phyloP scores from a whole-genome alignment of 78 protist species.

The Guillardia theta region DNA sequence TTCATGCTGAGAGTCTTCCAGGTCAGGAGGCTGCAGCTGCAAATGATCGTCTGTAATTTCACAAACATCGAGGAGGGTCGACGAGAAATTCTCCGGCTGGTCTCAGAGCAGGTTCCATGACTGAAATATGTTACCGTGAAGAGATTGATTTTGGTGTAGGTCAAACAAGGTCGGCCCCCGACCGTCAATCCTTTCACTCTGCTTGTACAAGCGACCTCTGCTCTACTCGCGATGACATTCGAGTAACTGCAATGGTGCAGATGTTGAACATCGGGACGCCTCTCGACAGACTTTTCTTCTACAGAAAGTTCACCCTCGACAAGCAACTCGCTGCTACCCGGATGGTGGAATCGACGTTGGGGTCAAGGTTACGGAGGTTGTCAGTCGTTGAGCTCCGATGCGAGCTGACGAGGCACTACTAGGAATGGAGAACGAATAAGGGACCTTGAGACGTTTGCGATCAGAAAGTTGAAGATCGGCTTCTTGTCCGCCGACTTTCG shows the following conservation, averaged over 20 bases:
- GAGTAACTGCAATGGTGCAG: no score
- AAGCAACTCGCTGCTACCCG: background rate
- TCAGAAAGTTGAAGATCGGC: background rate
- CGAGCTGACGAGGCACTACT: no score
- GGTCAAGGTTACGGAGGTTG: no score
- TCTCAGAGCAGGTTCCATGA: background rate
- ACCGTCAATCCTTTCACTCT: background rate
- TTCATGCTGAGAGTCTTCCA: background rate
- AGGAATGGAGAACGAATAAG: no score
- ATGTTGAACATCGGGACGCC: background rate
- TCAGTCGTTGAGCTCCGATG: no score
- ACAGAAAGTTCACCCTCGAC: background rate
- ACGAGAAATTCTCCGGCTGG: background rate
- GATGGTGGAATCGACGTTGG: no score
- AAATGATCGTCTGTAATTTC: background rate
- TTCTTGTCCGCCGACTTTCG: background rate
- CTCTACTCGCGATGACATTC: no score
- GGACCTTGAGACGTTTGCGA: no score
- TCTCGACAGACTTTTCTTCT: background rate
- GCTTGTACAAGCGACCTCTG: no score
- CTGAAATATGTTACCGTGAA: no score
- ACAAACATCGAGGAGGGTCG: background rate
- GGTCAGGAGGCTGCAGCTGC: background rate
- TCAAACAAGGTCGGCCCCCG: background rate
- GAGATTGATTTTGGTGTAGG: background rate